These are phyloP conservation scores for Cutaneotrichosporon mucoides DNA, from an alignment of 1,284 basidiomycete genomes.

Conservation along the genomic window DNA sequence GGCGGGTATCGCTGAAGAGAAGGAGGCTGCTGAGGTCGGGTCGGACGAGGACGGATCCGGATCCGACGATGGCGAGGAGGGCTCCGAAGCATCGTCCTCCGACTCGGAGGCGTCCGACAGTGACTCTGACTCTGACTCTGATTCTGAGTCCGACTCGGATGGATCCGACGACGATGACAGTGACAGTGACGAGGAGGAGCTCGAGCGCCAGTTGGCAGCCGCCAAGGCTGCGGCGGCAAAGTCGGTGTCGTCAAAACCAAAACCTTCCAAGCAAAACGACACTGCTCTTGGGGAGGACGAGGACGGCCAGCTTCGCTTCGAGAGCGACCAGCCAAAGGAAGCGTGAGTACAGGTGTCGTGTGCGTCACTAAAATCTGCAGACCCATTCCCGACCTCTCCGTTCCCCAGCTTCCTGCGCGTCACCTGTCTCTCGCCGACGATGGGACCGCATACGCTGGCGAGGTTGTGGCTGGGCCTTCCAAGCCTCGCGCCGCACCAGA, in stretches of 20 bases:
- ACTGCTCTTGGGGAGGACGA: constrained; percentile 34
- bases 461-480: constrained; percentile 10
- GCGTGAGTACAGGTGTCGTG: constrained; percentile 31
- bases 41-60: not conserved
- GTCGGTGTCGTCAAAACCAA: not conserved
- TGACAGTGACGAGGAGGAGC: constrained; percentile 53
- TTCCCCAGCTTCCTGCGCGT: constrained; percentile 56
- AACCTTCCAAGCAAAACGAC: not conserved
- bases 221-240: constrained; percentile 8
- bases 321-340: constrained; percentile 44
- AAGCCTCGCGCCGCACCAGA: constrained; percentile 21
- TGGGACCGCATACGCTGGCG: constrained; percentile 26
- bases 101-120: constrained; percentile 1
- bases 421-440: constrained; percentile 50
- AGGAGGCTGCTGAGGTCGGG: not conserved
- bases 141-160: constrained; percentile 6
- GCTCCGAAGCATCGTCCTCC: not conserved
- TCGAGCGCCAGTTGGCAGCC: constrained; percentile 61
- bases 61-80: constrained; percentile 2
- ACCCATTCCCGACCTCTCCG: constrained; percentile 49
- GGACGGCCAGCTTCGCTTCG: constrained; percentile 36
- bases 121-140: constrained; percentile 7
- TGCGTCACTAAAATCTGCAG: constrained; percentile 44
- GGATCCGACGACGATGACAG: constrained; percentile 5
- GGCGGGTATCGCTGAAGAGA: not conserved